Evolutionary conservation across 2,329 filamentous ascomycete species (phyloP), one percentile per base, ranked within the genome.

Genomic region (Samsoniella hepiali): DNA sequence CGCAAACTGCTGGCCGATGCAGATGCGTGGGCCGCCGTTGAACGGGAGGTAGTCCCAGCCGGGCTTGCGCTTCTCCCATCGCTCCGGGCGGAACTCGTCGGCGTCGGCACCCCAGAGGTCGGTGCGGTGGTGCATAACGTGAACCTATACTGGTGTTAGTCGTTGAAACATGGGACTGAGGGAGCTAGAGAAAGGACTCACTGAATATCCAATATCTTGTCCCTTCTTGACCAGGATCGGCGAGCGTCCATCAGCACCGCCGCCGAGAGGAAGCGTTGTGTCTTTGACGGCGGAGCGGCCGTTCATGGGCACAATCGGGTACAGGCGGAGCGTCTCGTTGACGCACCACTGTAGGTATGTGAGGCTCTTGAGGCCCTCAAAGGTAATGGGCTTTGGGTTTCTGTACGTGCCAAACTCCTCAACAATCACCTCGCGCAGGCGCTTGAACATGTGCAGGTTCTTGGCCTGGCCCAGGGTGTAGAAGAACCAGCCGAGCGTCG

Each of bases 161-260:
- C 13, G 13, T 54, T 15, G n/a, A 27, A 3, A 11, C 1, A 5
- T 4, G 17, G 3, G 11, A n/a, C 0, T 3, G 10, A 15, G 1
- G 15, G 3, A 13, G n/a, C 31, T 3, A 5, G 4, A 29, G 9
- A 1, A 0, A 22, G 3, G 10, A 57, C 60, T 29, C 2, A 63
- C 60, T 7, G 61, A 63, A 68, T 79, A 82, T 5, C 68, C 72
- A 40, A 83, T 75, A 3, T 75, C 70, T 10, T 78, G 75, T 10
- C 82, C 81, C 64, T 81, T 81, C 13, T 70, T 71, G 3, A 86
- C 75, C 65, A 81, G 82, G 11, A 86, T 67, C 0, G 83, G 82
- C 1, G 74, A 73, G 27, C 69, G 72, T 45, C 80, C 78, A 55
- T 83, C 76, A 1, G 74, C 67, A 0, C 83, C 83, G 34, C 83